Conservation (phyloP, 306 rosid species). For the Castanopsis chinensis region DNA sequence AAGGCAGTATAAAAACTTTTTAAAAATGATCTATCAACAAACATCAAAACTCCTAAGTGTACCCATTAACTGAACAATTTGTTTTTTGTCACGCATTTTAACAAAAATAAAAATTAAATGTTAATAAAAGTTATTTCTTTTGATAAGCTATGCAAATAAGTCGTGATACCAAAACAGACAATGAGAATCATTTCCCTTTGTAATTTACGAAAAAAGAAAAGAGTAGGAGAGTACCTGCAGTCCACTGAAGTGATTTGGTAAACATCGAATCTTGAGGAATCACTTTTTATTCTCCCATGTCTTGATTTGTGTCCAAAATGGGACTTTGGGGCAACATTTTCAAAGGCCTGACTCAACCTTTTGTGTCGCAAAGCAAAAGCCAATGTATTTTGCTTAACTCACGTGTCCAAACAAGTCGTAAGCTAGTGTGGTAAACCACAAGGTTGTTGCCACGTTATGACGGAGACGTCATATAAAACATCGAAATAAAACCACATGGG, state of each 20-base stretch:
- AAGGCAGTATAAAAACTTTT: no score
- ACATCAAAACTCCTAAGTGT: no score
- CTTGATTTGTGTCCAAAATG: no score
- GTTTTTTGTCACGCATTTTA: no score
- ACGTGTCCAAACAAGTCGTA: not conserved
- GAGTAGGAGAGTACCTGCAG: not conserved
- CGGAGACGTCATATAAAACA: not conserved
- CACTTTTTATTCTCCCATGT: not conserved
- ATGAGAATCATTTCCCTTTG: not conserved
- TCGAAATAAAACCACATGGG: not conserved
- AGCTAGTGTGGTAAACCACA: not conserved
- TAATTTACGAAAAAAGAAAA: not conserved
- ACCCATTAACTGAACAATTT: no score
- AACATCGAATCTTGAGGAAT: not conserved
- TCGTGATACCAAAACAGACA: not conserved
- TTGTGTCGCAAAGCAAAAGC: no score
- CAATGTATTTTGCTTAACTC: not conserved
- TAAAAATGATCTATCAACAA: no score
- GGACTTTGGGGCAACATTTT: no score
- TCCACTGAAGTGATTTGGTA: not conserved
- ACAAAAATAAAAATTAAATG: no score
- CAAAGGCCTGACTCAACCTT: no score
- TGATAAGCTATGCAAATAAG: no score
- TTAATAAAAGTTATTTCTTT: no score
- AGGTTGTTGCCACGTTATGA: conserved; percentile 13